A percentile compares a stretch with the other conserved stretches of the same genome.
Conservation (phyloP, 768 basidiomycete species). For the Lactarius vividus region DNA sequence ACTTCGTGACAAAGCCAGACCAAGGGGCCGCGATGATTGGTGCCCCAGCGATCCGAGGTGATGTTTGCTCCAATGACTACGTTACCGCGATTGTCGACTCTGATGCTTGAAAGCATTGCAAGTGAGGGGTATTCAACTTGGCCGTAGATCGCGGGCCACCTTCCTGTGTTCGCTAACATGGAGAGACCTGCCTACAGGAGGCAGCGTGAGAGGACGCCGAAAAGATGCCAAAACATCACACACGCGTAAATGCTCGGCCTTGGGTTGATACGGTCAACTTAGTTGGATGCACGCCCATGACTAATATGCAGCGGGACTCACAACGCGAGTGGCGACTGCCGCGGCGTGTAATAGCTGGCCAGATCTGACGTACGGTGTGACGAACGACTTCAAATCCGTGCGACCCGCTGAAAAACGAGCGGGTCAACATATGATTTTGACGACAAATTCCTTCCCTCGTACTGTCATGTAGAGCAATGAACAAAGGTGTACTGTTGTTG, state of each 20-base stretch:
- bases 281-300: background rate
- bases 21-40: constrained; percentile 17
- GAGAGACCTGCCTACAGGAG: constrained; percentile 8
- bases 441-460: background rate
- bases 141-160: constrained; percentile 19
- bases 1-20: constrained; percentile 21
- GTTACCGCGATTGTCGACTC: constrained; percentile 14
- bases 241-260: constrained; percentile 18
- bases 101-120: constrained; percentile 11
- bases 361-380: constrained; percentile 5
- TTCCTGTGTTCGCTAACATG: constrained; percentile 12
- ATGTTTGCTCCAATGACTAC: constrained; percentile 17
- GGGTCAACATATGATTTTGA: background rate
- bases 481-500: background rate
- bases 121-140: constrained; percentile 8
- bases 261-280: too few species aligned
- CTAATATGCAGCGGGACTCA: background rate
- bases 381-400: constrained; percentile 10
- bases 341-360: constrained; percentile 16
- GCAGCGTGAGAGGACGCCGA: background rate
- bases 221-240: background rate
- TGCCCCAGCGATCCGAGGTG: background rate
- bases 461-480: constrained; percentile 11
- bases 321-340: constrained; percentile 14
- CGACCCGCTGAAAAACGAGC: background rate